phyloP scores from a whole-genome alignment of 192 early-diverging fungal genomes.

The Coemansia sp. region DNA sequence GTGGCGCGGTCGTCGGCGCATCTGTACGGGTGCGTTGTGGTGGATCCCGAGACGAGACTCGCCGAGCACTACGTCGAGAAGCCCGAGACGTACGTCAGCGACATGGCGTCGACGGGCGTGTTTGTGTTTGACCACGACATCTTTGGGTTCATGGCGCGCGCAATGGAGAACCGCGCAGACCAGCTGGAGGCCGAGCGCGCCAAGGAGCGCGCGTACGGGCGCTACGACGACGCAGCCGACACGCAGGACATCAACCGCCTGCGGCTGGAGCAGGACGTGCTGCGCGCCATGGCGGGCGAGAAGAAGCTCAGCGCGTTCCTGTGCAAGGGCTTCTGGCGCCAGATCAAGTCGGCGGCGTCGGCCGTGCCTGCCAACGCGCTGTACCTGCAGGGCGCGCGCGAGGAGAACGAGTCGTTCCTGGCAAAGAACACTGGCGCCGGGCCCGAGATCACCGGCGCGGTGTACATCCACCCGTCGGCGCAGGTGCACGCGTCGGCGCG shows the following conservation, averaged over 20 bases:
- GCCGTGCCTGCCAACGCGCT: slow-evolving; percentile 91
- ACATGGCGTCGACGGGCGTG: slow-evolving; percentile 93
- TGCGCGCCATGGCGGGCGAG: slow-evolving; percentile 78
- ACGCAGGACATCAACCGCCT: slow-evolving; percentile 64
- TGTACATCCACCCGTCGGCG: slow-evolving; percentile 94
- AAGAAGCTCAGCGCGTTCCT: slow-evolving; percentile 87
- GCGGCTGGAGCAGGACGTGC: slow-evolving; percentile 90
- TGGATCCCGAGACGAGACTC: slow-evolving; percentile 83
- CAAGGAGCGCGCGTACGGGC: slow-evolving; percentile 58
- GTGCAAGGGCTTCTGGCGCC: slow-evolving; percentile 91
- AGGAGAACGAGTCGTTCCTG: slow-evolving; percentile 63
- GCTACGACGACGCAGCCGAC: slow-evolving; percentile 36
- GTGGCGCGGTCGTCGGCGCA: slow-evolving; percentile 77
- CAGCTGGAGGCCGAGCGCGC: slow-evolving; percentile 53
- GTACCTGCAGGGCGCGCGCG: slow-evolving; percentile 83
- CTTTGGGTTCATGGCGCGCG: slow-evolving; percentile 81
- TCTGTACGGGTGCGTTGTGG: slow-evolving; percentile 91
- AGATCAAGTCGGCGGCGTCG: slow-evolving; percentile 94
- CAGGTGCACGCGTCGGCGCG: slow-evolving; percentile 89
- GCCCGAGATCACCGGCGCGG: slow-evolving; percentile 84
- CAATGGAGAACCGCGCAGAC: slow-evolving; percentile 65
- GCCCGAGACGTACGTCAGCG: slow-evolving; percentile 92
- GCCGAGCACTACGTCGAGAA: slow-evolving; percentile 99
- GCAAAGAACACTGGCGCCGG: slow-evolving; percentile 40
- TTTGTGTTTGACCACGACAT: slow-evolving; percentile 90